Evolutionary conservation across 1,284 basidiomycete species (phyloP).

Genomic region (Earliella scabrosa): DNA sequence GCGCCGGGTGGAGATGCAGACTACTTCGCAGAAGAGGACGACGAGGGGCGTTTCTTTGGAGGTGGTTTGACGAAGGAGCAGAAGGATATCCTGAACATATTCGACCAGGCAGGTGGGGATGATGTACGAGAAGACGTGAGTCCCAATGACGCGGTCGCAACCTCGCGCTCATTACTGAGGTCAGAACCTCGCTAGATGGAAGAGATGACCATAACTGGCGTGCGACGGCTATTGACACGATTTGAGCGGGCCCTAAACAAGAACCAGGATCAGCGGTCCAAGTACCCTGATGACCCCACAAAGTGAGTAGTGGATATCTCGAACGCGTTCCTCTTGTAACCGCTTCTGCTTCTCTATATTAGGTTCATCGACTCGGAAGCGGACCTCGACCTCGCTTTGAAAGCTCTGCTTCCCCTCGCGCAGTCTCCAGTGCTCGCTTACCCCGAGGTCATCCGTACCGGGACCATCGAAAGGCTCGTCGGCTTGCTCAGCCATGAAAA

Average conservation of each 20-base stretch:
- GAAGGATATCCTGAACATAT: slow-evolving; percentile 89
- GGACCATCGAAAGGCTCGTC: slow-evolving; percentile 70
- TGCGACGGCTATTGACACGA: slow-evolving; percentile 77
- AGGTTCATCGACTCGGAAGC: slow-evolving; percentile 99
- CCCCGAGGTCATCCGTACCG: slow-evolving; percentile 85
- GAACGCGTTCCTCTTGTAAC: not conserved
- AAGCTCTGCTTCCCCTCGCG: slow-evolving; percentile 87
- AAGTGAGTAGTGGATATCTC: slow-evolving; percentile 58
- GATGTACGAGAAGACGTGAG: slow-evolving; percentile 72
- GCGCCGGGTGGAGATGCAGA: slow-evolving; percentile 87
- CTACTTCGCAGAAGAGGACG: slow-evolving; percentile 89
- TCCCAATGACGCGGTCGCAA: slow-evolving; percentile 21
- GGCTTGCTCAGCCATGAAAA: slow-evolving; percentile 93
- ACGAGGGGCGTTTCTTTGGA: slow-evolving; percentile 92
- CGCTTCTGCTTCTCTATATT: not conserved
- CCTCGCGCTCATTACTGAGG: slow-evolving; percentile 34
- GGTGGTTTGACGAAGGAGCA: slow-evolving; percentile 90
- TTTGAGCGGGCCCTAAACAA: slow-evolving; percentile 91
- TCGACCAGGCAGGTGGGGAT: slow-evolving; percentile 72
- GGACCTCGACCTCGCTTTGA: slow-evolving; percentile 88
- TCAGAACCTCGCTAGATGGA: slow-evolving; percentile 50
- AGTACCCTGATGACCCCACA: slow-evolving; percentile 88
- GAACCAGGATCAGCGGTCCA: slow-evolving; percentile 94
- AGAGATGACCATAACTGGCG: slow-evolving; percentile 67
- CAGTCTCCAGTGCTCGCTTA: slow-evolving; percentile 87